Base-by-base conservation (phyloP, 495 filamentous ascomycete species). In the Lophiostoma macrostomum region DNA sequence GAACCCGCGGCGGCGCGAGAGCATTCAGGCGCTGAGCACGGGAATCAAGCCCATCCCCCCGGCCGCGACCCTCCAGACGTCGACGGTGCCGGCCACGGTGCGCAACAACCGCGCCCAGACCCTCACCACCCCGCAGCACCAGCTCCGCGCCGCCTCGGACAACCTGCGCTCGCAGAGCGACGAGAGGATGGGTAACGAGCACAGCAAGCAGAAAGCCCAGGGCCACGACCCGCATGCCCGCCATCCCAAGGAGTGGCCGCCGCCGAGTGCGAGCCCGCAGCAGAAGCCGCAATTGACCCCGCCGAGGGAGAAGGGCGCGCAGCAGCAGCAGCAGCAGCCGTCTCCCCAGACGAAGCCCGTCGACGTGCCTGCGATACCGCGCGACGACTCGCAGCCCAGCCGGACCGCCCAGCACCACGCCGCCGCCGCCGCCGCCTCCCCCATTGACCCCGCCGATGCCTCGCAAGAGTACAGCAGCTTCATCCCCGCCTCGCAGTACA, bases 401-500 rank as follows among this genome's bases (percentile, higher is more conserved):
- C 23, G 43, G 2, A 29, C 23, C 18, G 18, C 23, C 5, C 29
- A 43, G 11, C 19, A 45, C 22, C 13, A n/a, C n/a, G n/a, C n/a
- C n/a, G n/a, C n/a, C n/a, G n/a, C n/a, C n/a, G 36, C 23, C n/a
- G 12, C 37, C n/a, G 30, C 36, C 35, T 36, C 51, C 13, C 48
- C 60, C 23, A 63, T 60, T 19, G 62, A 64, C 18, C 62, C 55
- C 31, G 38, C 53, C 40, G 60, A 53, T 23, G 53, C 57, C 27
- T 47, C 60, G 13, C 42, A 50, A 27, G 58, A n/a, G 30, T 12
- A 47, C 14, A 19, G 62, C 12, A 57, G 64, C 47, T 58, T 61
- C 41, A 37, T 63, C 19, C 60, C 67, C 5, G 56, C 68, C 7
- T 57, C 65, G 16, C 76, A 83, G 58, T 76, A 86, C 56, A 81